phyloP scores from a whole-genome alignment of 805 yeast genomes.

The Kazachstania africana region DNA sequence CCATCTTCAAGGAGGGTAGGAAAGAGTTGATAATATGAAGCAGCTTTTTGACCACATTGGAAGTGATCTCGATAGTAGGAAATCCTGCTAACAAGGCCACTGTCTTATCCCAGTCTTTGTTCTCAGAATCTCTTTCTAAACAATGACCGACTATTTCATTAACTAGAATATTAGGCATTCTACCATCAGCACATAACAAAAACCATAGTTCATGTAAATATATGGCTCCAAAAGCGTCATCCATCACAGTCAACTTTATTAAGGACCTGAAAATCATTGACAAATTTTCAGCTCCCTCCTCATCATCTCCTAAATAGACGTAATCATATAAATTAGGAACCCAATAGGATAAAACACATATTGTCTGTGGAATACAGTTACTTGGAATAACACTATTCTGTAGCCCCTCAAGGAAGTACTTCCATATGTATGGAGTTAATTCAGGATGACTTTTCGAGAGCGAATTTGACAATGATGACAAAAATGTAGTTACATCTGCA shows the following conservation, averaged over 20 bases:
- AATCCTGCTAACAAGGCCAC: conserved; percentile 49
- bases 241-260: conserved; percentile 43
- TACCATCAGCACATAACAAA: conserved; percentile 47
- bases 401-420: conserved; percentile 18
- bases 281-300: conserved; percentile 48
- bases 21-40: conserved; percentile 42
- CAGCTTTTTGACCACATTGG: conserved; percentile 47
- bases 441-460: conserved; percentile 47
- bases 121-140: conserved; percentile 68
- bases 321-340: conserved; percentile 48
- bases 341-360: conserved; percentile 51
- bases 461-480: conserved; percentile 42
- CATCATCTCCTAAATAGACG: conserved; percentile 43
- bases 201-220: conserved; percentile 60
- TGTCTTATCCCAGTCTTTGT: conserved; percentile 52
- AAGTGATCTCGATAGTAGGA: conserved; percentile 66
- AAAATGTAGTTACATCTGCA: conserved; percentile 49
- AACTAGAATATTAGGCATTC: conserved; percentile 43
- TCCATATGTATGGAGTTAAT: conserved; percentile 44
- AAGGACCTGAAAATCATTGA: conserved; percentile 51
- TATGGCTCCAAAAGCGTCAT: conserved; percentile 36
- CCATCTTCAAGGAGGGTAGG: conserved; percentile 30
- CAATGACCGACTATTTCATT: conserved; percentile 69
- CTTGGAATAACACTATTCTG: conserved; percentile 13
- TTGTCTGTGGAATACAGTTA: conserved; percentile 14